A percentile compares a stretch with the other conserved stretches of the same genome.
Conservation (phyloP, 495 filamentous ascomycete species). For the Trichoderma virens region DNA sequence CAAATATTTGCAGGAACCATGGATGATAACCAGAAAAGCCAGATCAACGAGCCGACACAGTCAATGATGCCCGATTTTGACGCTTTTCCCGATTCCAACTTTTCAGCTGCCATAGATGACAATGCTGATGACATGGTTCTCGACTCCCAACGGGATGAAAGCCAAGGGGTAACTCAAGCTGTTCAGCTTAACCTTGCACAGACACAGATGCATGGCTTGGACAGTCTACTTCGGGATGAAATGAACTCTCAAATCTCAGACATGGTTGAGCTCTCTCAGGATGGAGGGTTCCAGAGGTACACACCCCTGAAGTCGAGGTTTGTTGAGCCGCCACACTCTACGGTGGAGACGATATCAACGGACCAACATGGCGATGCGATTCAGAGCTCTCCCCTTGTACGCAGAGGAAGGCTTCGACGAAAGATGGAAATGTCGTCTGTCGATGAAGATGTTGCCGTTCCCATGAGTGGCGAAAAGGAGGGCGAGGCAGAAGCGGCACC, state of each 20-base stretch:
- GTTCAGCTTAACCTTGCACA: conserved; percentile 46
- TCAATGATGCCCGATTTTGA: conserved; percentile 31
- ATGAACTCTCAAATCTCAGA: conserved; percentile 50
- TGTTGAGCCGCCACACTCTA: conserved; percentile 55
- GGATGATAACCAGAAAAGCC: conserved; percentile 50
- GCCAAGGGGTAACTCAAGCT: conserved; percentile 36
- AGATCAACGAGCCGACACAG: conserved; percentile 17
- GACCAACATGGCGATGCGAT: conserved; percentile 26
- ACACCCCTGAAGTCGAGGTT: conserved; percentile 54
- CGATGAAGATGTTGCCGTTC: conserved; percentile 6
- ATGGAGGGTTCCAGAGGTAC: conserved; percentile 61
- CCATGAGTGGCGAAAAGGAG: conserved; percentile 45
- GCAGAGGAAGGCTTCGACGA: conserved; percentile 53
- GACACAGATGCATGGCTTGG: conserved; percentile 45
- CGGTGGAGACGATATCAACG: conserved; percentile 61
- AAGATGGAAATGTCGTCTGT: conserved; percentile 23
- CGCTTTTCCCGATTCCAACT: conserved; percentile 40
- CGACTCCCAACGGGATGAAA: conserved; percentile 51
- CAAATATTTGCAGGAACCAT: conserved; percentile 93
- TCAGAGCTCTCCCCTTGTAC: conserved; percentile 48
- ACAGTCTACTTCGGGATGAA: conserved; percentile 36
- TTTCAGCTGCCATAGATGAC: conserved; percentile 37
- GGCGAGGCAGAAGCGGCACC: conserved; percentile 45
- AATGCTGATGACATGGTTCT: conserved; percentile 48
- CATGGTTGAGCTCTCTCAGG: conserved; percentile 75